These are phyloP conservation scores for Monosporascus sp. DNA, from an alignment of 2,329 filamentous ascomycete species.

Conservation along the genomic window DNA sequence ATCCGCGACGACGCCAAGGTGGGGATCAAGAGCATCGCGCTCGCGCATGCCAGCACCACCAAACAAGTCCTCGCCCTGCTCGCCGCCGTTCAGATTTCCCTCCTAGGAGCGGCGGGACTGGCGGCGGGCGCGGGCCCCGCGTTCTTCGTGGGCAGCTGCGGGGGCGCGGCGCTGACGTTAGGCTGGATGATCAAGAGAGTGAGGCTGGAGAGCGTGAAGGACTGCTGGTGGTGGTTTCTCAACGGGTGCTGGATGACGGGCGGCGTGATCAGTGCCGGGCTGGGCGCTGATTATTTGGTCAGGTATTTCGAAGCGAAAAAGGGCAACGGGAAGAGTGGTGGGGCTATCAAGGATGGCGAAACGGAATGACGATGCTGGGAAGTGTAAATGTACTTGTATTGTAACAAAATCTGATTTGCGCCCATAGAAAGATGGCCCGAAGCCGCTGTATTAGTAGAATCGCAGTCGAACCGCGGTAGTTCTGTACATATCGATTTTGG, in stretches of 20 bases:
- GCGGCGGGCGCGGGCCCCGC: conserved; percentile 63
- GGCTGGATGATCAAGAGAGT: conserved; percentile 64
- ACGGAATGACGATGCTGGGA: not conserved
- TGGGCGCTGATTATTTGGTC: conserved; percentile 56
- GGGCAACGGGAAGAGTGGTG: conserved; percentile 6
- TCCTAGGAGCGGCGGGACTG: conserved; percentile 66
- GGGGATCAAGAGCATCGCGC: conserved; percentile 82
- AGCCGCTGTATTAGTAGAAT: no score
- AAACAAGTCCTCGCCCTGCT: conserved; percentile 71
- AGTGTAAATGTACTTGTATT: not conserved
- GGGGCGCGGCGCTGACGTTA: conserved; percentile 56
- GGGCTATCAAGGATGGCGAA: not conserved
- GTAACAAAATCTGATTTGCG: not conserved
- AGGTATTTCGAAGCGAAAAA: conserved; percentile 36
- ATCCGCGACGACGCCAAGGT: conserved; percentile 80
- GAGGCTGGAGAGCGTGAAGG: conserved; percentile 58
- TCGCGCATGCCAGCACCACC: conserved; percentile 72
- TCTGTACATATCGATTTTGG: not conserved
- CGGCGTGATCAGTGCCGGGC: conserved; percentile 53
- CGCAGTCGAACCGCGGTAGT: no score
- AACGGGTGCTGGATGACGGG: conserved; percentile 67
- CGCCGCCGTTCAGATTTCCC: conserved; percentile 61
- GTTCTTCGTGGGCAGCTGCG: conserved; percentile 64
- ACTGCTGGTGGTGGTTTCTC: conserved; percentile 75
- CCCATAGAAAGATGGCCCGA: no score